Base-by-base conservation (phyloP, 371 early-diverging fungal genomes). In the Parasitella parasitica region DNA sequence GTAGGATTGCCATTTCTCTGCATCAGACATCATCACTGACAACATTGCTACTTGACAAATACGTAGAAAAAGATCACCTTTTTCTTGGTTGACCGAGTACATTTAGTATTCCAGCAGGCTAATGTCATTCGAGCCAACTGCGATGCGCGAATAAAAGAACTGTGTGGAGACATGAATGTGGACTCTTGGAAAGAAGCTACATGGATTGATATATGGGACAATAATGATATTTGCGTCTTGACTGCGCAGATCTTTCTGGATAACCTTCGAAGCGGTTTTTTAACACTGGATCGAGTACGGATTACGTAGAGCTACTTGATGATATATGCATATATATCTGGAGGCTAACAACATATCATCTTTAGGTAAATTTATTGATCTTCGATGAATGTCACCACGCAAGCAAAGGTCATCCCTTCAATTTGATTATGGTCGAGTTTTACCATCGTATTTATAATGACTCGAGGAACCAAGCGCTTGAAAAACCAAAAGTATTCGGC, bases 311-410 rank as follows among this genome's bases (percentile, higher is more conserved):
- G n/a, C n/a, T n/a, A n/a, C n/a, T n/a, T n/a, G 18, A 16, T 6
- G 0, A 9, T 20, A 46, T 4, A 24, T 22, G 4, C 2, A 22
- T 11, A 12, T 22, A 12, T 24, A 20, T 43, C 11, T 32, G 6
- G 11, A 32, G 32, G 4, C 6, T 50, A 50, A 50, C 16, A 6
- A 13, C 2, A 4, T 2, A 22, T 16, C n/a, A 15, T n/a, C 28
- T 50, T 22, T 38, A 89, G 90, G 78, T 94, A 22, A 78, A 81
- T 65, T 68, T 96, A 35, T 68, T 97, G 7, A 81, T 96, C 5
- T 92, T 97, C 70, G 97, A 97, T 68, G 97, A 97, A 71, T 91
- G 92, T 51, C 97, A 97, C 71, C 94, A 95, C 64, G 85, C 92
- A 11, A 76, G 87, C 18, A 90, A 89, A 64, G 72, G 83, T n/a